A percentile compares a stretch with the other conserved stretches of the same genome.
phyloP scores from a whole-genome alignment of 2,329 filamentous ascomycete genomes.

The Xylaria sp. region DNA sequence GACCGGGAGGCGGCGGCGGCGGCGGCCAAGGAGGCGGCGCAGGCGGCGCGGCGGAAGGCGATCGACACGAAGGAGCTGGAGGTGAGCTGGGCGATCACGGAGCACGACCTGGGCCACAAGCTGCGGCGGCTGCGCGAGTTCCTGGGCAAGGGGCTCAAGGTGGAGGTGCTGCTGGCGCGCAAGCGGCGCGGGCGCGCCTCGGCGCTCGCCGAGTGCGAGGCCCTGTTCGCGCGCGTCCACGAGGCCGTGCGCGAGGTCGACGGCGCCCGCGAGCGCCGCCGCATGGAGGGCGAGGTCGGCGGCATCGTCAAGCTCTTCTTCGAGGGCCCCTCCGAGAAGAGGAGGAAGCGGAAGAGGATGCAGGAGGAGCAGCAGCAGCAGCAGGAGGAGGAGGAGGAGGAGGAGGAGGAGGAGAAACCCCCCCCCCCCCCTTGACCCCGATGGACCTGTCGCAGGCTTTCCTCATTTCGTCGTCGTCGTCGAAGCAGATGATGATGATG shows the following conservation, averaged over 20 bases:
- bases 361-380: conserved; percentile 5
- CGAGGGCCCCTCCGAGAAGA: conserved; percentile 37
- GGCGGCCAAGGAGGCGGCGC: conserved; percentile 43
- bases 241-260: conserved; percentile 31
- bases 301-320: conserved; percentile 41
- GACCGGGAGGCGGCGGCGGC: conserved; percentile 53
- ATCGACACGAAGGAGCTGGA: conserved; percentile 75
- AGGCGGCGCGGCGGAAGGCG: conserved; percentile 47
- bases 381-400: background rate
- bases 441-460: background rate
- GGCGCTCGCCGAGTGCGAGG: conserved; percentile 61
- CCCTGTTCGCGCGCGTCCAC: conserved; percentile 56
- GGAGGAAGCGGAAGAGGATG: conserved; percentile 15
- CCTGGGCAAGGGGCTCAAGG: conserved; percentile 71
- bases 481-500: no score
- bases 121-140: conserved; percentile 70
- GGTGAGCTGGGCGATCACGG: conserved; percentile 83
- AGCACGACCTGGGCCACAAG: conserved; percentile 73
- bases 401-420: background rate
- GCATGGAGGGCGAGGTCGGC: conserved; percentile 45
- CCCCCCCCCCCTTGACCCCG: no score
- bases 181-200: conserved; percentile 67
- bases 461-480: conserved; percentile 19
- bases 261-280: conserved; percentile 43
- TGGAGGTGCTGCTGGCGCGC: conserved; percentile 72